Evolutionary conservation across 331 rosid species (phyloP).

Genomic region (Pyracantha coccinea): DNA sequence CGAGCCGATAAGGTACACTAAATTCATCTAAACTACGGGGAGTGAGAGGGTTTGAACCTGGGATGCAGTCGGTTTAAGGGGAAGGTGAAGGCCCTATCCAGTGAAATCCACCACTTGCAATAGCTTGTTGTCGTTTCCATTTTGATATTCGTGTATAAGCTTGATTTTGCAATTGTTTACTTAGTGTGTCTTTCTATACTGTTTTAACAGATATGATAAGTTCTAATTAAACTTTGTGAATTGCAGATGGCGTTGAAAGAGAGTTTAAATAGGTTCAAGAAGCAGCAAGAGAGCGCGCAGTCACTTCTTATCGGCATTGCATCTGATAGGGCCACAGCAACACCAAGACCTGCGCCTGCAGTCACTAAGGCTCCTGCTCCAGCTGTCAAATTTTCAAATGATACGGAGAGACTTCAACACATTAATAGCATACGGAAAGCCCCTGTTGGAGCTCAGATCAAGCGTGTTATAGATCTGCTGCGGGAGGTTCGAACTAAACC

Average conservation of each 20-base stretch:
- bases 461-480: constrained; percentile 77
- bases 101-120: not conserved
- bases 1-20: too few relatives aligned
- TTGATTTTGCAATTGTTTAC: not conserved
- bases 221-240: not conserved
- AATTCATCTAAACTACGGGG: not conserved
- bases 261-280: constrained; percentile 53
- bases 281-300: constrained; percentile 67
- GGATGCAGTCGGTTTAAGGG: not conserved
- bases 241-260: constrained; percentile 63
- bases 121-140: not conserved
- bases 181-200: not conserved
- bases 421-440: constrained; percentile 67
- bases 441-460: constrained; percentile 92
- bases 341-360: constrained; percentile 26
- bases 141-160: not conserved
- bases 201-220: not conserved
- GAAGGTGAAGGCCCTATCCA: not conserved
- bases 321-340: constrained; percentile 25
- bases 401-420: constrained; percentile 92
- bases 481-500: constrained; percentile 42
- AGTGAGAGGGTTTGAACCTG: not conserved
- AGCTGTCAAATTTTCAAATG: constrained; percentile 75
- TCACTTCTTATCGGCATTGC: constrained; percentile 59
- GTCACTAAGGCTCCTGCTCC: constrained; percentile 40